phyloP scores from a whole-genome alignment of 768 basidiomycete species.

The Auriculariales sp. region DNA sequence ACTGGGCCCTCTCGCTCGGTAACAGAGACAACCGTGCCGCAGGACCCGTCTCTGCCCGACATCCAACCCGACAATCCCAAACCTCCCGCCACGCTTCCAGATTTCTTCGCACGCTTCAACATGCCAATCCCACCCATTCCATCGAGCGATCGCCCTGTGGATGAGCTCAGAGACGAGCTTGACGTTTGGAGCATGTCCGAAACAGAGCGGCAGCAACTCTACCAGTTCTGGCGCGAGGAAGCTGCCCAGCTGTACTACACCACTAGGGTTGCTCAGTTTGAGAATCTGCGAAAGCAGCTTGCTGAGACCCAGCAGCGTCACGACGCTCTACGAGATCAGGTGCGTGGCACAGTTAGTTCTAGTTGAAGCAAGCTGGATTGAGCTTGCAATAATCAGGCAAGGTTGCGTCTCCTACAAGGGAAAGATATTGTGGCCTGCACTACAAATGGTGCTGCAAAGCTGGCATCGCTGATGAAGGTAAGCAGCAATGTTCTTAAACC shows the following conservation, averaged over 20 bases:
- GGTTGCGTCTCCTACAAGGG: conserved; percentile 35
- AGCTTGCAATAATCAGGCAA: conserved; percentile 23
- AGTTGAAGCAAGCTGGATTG: not conserved
- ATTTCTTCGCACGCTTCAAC: conserved; percentile 26
- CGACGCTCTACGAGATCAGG: conserved; percentile 38
- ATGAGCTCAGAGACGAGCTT: conserved; percentile 19
- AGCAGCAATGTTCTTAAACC: not conserved
- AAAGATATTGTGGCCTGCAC: conserved; percentile 63
- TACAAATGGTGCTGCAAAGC: conserved; percentile 62
- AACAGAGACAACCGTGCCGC: no score
- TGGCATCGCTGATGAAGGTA: conserved; percentile 43
- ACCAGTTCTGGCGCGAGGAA: conserved; percentile 31
- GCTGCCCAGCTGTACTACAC: conserved; percentile 20
- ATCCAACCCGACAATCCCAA: no score
- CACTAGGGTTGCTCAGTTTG: conserved; percentile 26
- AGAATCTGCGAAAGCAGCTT: conserved; percentile 23
- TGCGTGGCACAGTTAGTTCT: conserved; percentile 14
- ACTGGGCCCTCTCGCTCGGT: no score
- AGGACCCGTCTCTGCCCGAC: no score
- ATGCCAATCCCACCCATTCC: conserved; percentile 26
- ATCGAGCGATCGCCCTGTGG: conserved; percentile 19
- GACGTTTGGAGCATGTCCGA: conserved; percentile 41
- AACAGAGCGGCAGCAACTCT: conserved; percentile 30
- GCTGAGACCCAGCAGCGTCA: conserved; percentile 23
- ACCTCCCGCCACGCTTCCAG: no score